Conservation (phyloP, 2,329 filamentous ascomycete species). For the Venturiaceae sp. region DNA sequence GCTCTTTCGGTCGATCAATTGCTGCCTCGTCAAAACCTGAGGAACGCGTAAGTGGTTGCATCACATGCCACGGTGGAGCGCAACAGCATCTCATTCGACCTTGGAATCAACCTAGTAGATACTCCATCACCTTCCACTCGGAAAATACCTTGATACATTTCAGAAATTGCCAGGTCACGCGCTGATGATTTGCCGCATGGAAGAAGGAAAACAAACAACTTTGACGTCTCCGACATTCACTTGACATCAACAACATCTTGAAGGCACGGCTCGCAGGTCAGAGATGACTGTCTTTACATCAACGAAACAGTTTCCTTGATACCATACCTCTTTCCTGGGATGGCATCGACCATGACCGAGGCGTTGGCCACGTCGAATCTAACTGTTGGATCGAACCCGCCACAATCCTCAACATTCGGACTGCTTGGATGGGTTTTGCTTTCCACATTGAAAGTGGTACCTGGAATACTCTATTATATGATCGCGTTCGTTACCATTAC, state of each 20-base stretch:
- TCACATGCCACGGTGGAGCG: background rate
- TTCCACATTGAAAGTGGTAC: constrained; percentile 42
- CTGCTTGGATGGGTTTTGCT: constrained; percentile 39
- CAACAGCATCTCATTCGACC: background rate
- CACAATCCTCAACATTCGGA: constrained; percentile 21
- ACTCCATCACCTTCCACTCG: background rate
- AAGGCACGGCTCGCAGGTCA: background rate
- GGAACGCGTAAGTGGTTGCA: too few species aligned
- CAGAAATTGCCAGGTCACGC: background rate
- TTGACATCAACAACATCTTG: background rate
- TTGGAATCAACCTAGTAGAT: background rate
- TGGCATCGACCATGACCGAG: background rate
- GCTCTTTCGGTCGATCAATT: background rate
- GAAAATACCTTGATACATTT: background rate
- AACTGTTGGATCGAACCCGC: background rate
- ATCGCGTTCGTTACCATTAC: constrained; percentile 83
- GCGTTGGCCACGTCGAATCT: background rate
- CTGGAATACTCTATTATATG: constrained; percentile 61
- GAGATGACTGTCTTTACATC: background rate
- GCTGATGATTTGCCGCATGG: background rate
- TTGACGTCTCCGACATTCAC: background rate
- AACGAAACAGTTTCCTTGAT: background rate
- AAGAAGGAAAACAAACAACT: background rate
- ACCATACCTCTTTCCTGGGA: background rate
- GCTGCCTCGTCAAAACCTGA: too few species aligned